phyloP scores from a whole-genome alignment of 2,329 filamentous ascomycete genomes.

The Alternaria brassicicola region DNA sequence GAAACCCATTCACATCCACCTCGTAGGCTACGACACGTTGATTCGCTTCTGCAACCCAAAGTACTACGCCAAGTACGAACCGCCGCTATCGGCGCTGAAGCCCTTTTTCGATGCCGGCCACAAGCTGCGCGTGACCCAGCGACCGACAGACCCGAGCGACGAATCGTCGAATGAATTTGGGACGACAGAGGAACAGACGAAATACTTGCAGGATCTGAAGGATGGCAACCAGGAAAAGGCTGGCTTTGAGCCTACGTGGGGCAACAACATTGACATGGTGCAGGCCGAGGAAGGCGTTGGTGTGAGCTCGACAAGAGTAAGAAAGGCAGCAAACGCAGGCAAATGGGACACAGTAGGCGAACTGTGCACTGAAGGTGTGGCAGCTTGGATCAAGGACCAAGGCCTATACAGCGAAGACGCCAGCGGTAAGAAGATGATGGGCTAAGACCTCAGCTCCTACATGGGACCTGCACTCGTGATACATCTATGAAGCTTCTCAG shows the following conservation, averaged over 20 bases:
- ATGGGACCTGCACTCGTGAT: neutral
- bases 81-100: slow-evolving; percentile 61
- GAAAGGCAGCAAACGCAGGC: slow-evolving; percentile 59
- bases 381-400: slow-evolving; percentile 63
- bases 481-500: neutral
- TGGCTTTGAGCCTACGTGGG: slow-evolving; percentile 66
- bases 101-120: slow-evolving; percentile 68
- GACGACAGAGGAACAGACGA: slow-evolving; percentile 58
- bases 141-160: slow-evolving; percentile 54
- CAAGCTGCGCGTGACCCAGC: slow-evolving; percentile 67
- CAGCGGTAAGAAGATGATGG: slow-evolving; percentile 47
- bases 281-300: slow-evolving; percentile 56
- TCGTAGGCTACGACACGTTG: slow-evolving; percentile 78
- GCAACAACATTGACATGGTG: slow-evolving; percentile 64
- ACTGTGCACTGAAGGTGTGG: slow-evolving; percentile 65
- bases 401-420: slow-evolving; percentile 60
- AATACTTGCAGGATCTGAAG: slow-evolving; percentile 60
- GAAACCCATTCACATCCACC: slow-evolving; percentile 64
- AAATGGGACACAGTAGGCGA: slow-evolving; percentile 57
- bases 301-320: slow-evolving; percentile 66
- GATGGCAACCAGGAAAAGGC: slow-evolving; percentile 56
- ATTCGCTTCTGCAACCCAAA: slow-evolving; percentile 74
- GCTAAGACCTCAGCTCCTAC: slow-evolving; percentile 24
- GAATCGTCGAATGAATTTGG: slow-evolving; percentile 63
- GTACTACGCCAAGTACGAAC: slow-evolving; percentile 64